These are phyloP conservation scores for Cercospora sp. DNA, from an alignment of 2,329 filamentous ascomycete species.

Conservation along the genomic window DNA sequence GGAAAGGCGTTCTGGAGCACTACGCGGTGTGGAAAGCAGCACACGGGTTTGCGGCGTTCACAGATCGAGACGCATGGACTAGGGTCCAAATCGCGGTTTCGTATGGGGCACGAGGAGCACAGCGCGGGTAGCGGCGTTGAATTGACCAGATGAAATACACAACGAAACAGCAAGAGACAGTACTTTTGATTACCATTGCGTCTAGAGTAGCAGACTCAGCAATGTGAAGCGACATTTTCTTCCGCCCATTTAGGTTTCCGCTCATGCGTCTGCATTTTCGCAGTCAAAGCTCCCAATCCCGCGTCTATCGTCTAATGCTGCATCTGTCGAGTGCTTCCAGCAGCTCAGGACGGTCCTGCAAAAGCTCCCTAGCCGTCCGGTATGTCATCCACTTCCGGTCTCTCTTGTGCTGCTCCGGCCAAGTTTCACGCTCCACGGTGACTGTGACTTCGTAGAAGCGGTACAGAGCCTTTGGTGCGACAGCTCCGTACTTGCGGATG, in stretches of 20 bases:
- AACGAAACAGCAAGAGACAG: background rate
- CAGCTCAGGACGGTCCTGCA: conserved; percentile 80
- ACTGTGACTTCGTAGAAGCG: conserved; percentile 89
- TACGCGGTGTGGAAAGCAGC: background rate
- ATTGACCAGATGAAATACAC: background rate
- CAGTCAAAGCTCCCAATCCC: background rate
- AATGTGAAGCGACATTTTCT: conserved; percentile 29
- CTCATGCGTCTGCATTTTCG: background rate
- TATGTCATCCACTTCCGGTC: conserved; percentile 89
- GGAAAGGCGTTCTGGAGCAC: conserved; percentile 1
- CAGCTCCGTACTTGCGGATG: conserved; percentile 38
- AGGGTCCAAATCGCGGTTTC: background rate
- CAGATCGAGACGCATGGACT: background rate
- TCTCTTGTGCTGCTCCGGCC: conserved; percentile 93
- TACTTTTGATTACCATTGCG: background rate
- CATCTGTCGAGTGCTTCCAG: conserved; percentile 83
- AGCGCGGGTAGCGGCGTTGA: background rate
- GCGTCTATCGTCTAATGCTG: conserved; percentile 34
- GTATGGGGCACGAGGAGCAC: background rate
- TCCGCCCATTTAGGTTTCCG: background rate
- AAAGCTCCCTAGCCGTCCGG: conserved; percentile 72
- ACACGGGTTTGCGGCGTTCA: background rate
- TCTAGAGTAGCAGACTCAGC: background rate
- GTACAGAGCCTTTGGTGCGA: conserved; percentile 73
- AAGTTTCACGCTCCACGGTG: conserved; percentile 76